Evolutionary conservation across 306 rosid genomes (phyloP).

Genomic region (Acmispon strigosus): DNA sequence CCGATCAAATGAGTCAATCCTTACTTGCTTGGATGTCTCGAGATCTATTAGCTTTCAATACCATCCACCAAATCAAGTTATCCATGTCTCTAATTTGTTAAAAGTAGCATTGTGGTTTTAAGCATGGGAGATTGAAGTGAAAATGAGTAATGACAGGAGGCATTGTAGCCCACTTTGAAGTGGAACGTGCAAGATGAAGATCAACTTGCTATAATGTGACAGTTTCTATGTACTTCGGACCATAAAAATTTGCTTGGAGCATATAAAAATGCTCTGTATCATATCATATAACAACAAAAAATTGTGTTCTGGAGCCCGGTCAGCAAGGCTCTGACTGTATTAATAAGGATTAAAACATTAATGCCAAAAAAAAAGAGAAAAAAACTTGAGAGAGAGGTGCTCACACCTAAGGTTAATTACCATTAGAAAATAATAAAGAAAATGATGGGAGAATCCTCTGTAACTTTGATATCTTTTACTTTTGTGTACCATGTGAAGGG

Average conservation of each 20-base stretch:
- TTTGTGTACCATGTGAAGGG: background rate
- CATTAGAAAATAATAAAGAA: no score
- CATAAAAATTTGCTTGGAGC: slow-evolving; percentile 14
- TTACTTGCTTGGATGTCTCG: no score
- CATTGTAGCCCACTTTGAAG: background rate
- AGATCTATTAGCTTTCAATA: no score
- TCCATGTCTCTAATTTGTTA: background rate
- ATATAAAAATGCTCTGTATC: background rate
- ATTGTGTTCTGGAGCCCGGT: slow-evolving; percentile 7
- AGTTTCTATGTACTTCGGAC: background rate
- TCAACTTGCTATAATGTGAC: background rate
- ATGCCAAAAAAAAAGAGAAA: no score
- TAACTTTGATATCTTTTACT: background rate
- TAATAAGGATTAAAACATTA: background rate
- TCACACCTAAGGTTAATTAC: no score
- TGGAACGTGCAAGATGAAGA: background rate
- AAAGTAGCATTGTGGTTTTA: background rate
- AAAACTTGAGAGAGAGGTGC: no score
- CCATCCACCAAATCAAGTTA: background rate
- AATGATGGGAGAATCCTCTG: no score
- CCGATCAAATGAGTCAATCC: no score
- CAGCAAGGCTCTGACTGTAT: background rate
- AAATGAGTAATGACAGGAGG: background rate
- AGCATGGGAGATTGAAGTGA: background rate
- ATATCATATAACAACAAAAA: background rate